Evolutionary conservation across 2,329 filamentous ascomycete genomes (phyloP), one percentile per base, ranked within the genome.

Genomic region (Penicillium sumatraense): DNA sequence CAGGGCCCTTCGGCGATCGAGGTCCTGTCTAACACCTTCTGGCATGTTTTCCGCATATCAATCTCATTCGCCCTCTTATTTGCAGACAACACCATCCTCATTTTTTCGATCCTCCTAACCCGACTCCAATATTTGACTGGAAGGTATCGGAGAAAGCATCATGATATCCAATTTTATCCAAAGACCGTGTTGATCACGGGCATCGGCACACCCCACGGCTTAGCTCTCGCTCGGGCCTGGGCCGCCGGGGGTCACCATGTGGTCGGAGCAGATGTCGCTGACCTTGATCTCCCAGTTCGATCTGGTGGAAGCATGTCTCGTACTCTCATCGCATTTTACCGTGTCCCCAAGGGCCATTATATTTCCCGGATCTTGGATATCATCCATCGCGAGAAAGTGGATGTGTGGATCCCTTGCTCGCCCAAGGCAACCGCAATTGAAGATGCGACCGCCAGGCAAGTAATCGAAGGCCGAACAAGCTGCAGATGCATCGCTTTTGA

Each of bases 321-420:
- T 11, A 74, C 84, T 0, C 60, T 91, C 1, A 69, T 75, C 10
- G 72, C 64, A 2, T 90, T 88, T 70, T 83, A 87, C 69, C 77
- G 62, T 9, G 71, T 81, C 27, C 75, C 68, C 27, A 75, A 67
- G 59, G 75, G 79, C 16, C 71, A 72, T 1, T 91, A 92, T 63
- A 78, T 83, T 13, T 72, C 79, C 13, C 75, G 76, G 0, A 70
- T 92, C 3, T 68, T 89, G 1, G 72, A 83, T 8, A 80, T 91
- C 23, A 78, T 91, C 36, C 68, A 78, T 5, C 69, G 74, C 0
- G 87, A 92, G 59, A 77, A 80, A 0, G 81, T 90, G 4, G 83
- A 90, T 53, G 72, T 92, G 3, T 93, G 89, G 89, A 83, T 92
- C 3, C 86, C 85, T 18, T 90, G 88, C 63, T 90, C 88, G 0